Conservation (phyloP, 2,329 filamentous ascomycete genomes). For the Zasmidium citrigriseum region DNA sequence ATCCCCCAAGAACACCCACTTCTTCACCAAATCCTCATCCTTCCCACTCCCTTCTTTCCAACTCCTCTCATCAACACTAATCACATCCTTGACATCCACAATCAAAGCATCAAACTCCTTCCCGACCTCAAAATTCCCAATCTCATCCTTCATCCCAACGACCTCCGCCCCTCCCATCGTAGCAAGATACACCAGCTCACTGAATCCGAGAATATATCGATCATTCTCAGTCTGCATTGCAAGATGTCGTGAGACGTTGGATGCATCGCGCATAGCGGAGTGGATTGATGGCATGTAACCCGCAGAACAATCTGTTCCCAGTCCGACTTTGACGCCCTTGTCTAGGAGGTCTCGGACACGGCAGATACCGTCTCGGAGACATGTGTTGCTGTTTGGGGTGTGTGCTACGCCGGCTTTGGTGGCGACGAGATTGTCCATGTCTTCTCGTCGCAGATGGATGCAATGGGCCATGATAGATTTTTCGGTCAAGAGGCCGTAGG, state of each 20-base stretch:
- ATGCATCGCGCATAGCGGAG: slow-evolving; percentile 59
- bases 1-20: slow-evolving; percentile 22
- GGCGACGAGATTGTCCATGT: slow-evolving; percentile 50
- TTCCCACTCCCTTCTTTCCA: slow-evolving; percentile 10
- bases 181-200: slow-evolving; percentile 56
- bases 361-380: slow-evolving; percentile 60
- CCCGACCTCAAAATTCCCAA: slow-evolving; percentile 60
- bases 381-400: slow-evolving; percentile 65
- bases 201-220: slow-evolving; percentile 37
- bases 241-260: slow-evolving; percentile 50
- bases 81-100: slow-evolving; percentile 17
- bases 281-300: slow-evolving; percentile 64
- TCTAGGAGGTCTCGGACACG: slow-evolving; percentile 60
- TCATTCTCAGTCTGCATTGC: slow-evolving; percentile 35
- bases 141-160: slow-evolving; percentile 53
- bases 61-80: slow-evolving; percentile 12
- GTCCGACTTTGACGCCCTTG: slow-evolving; percentile 63
- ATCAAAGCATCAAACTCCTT: slow-evolving; percentile 62
- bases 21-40: slow-evolving; percentile 17
- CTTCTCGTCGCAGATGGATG: slow-evolving; percentile 61
- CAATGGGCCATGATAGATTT: slow-evolving; percentile 67
- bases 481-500: slow-evolving; percentile 55
- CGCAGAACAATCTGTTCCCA: slow-evolving; percentile 66
- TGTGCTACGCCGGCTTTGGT: slow-evolving; percentile 63
- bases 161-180: slow-evolving; percentile 64